phyloP scores from a whole-genome alignment of 352 stramenopile species.

The Globisporangium middletonii region DNA sequence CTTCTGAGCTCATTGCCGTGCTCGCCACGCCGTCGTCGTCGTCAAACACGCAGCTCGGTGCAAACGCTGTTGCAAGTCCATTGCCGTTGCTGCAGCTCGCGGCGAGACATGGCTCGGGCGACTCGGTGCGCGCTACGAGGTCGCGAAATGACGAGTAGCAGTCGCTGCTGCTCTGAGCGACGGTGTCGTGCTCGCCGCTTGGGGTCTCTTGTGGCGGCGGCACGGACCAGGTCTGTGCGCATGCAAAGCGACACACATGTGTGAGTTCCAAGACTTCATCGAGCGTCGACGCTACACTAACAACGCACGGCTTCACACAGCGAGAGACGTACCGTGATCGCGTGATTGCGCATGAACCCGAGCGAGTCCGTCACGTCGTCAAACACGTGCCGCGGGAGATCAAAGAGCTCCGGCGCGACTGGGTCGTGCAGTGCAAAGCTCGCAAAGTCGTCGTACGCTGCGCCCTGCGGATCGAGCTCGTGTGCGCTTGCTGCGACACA shows the following conservation, averaged over 20 bases:
- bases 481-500: slow-evolving; percentile 9
- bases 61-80: not conserved
- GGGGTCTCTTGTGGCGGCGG: slow-evolving; percentile 3
- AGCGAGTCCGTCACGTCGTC: slow-evolving; percentile 13
- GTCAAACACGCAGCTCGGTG: slow-evolving; percentile 1
- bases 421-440: slow-evolving; percentile 13
- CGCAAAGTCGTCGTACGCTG: slow-evolving; percentile 11
- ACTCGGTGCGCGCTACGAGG: slow-evolving; percentile 1
- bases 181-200: not conserved
- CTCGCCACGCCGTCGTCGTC: not conserved
- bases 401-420: slow-evolving; percentile 9
- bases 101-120: not conserved
- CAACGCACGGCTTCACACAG: not conserved
- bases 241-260: not conserved
- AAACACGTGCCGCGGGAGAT: slow-evolving; percentile 12
- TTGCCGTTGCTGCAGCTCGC: not conserved
- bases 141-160: slow-evolving; percentile 5
- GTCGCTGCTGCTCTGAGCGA: not conserved
- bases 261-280: not conserved
- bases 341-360: slow-evolving; percentile 9
- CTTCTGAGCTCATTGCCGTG: slow-evolving; percentile 1
- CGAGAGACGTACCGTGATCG: slow-evolving; percentile 1
- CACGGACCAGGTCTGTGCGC: slow-evolving; percentile 1
- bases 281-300: not conserved
- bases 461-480: not conserved